Conservation (phyloP, 2,329 filamentous ascomycete species). For the Aureobasidium sp. region DNA sequence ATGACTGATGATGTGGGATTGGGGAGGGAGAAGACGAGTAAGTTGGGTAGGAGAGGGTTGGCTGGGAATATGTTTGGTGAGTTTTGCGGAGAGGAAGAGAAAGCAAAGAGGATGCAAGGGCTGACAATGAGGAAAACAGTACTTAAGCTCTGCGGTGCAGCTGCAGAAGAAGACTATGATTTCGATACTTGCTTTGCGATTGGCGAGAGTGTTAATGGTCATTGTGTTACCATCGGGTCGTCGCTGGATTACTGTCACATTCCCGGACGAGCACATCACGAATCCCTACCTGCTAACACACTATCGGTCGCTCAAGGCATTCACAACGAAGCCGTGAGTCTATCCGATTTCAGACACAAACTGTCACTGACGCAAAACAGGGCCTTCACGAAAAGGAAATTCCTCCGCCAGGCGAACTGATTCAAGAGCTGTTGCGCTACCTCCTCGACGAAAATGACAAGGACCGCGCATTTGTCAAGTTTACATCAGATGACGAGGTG, state of each 20-base stretch:
- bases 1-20: conserved; percentile 44
- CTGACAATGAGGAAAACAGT: conserved; percentile 22
- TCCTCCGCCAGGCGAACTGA: conserved; percentile 40
- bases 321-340: conserved; percentile 41
- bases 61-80: conserved; percentile 41
- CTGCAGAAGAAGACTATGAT: conserved; percentile 34
- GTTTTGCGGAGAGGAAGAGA: conserved; percentile 7
- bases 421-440: conserved; percentile 41
- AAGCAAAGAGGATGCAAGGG: background rate
- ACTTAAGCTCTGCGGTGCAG: conserved; percentile 38
- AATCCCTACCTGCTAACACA: conserved; percentile 27
- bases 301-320: conserved; percentile 41
- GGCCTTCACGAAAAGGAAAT: conserved; percentile 38
- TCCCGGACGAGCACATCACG: conserved; percentile 42
- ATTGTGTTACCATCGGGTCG: conserved; percentile 43
- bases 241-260: conserved; percentile 47
- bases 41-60: conserved; percentile 41
- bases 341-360: background rate
- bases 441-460: conserved; percentile 39
- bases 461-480: conserved; percentile 42
- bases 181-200: conserved; percentile 39
- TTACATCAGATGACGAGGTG: conserved; percentile 36
- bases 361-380: conserved; percentile 16
- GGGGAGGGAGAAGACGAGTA: conserved; percentile 40
- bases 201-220: conserved; percentile 34